These are phyloP conservation scores for Erodium maritimum DNA, from an alignment of 345 rosid genomes.

Conservation along the genomic window DNA sequence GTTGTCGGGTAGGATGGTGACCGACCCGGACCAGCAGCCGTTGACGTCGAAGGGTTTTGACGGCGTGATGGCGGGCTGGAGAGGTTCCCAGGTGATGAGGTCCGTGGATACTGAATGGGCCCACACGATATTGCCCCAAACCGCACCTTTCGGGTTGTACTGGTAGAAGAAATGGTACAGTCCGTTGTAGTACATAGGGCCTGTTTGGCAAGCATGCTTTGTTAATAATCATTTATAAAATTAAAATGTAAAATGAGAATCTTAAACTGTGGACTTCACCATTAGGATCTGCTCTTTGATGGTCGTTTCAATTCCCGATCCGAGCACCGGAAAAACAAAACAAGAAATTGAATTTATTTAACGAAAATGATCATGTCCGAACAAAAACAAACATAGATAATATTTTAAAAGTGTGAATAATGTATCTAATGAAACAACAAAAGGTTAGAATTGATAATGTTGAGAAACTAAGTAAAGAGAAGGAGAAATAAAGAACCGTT, in stretches of 20 bases:
- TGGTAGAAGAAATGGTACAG: slow-evolving; percentile 39
- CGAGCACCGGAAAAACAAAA: neutral
- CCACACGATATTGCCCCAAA: slow-evolving; percentile 52
- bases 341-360: no score
- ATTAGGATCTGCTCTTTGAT: neutral
- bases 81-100: slow-evolving; percentile 40
- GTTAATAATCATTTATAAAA: no score
- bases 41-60: slow-evolving; percentile 27
- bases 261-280: no score
- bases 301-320: no score
- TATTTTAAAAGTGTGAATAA: no score
- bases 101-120: slow-evolving; percentile 51
- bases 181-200: slow-evolving; percentile 35
- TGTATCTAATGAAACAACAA: no score
- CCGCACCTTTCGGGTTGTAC: slow-evolving; percentile 26
- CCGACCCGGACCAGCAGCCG: slow-evolving; percentile 53
- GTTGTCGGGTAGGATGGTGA: slow-evolving; percentile 26
- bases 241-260: no score
- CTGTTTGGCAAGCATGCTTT: slow-evolving; percentile 1
- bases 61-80: slow-evolving; percentile 28
- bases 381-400: no score
- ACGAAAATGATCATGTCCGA: no score
- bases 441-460: no score
- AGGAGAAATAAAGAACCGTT: neutral
- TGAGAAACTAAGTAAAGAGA: neutral